Base-by-base conservation (phyloP, 345 rosid species). In the Hibiscus trionum region DNA sequence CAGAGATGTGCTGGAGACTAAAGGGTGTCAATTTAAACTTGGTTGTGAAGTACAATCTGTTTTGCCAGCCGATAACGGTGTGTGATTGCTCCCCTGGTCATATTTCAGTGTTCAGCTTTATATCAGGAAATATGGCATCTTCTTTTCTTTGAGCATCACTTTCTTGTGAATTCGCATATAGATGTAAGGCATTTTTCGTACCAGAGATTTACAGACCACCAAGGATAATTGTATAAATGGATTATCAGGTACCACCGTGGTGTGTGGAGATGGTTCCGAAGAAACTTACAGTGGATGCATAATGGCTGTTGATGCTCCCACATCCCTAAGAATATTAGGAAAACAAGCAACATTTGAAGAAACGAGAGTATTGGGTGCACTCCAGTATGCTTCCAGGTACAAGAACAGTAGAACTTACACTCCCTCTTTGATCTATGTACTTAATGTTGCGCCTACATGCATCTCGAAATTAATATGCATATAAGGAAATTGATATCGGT, bases 341-440 rank as follows among this genome's bases (percentile, higher is more conserved):
- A 73, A 78, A 15, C 79, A 83, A 79, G 95, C 86, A 42, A 91
- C 96, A 14, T 91, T 71, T 56, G 91, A 94, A 46, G 98, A 91
- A 83, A 57, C 29, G 35, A 86, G 93, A 81, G 72, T 94, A 52
- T 86, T 94, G 56, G 98, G 97, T 46, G 97, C 96, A 66, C 87
- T 90, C 77, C 94, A 81, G 71, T 94, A 94, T 33, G 87, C 85
- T 59, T 82, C 87, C 76, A 90, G 96, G 98, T 21, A 21, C 24
- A 21, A 21, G 24, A 21, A 21, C 24, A 21, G 24, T 21, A 21
- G 24, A 21, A 21, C 24, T 21, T 21, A 21, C 24, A 21, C 24
- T 21, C 24, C 24, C 24, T 21, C 24, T 21, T 21, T 21, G 24
- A 21, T 21, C 24, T 21, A 21, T 21, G 24, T 21, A 21, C 24